Evolutionary conservation across 257 asterid species (phyloP).

Genomic region (Solanum bukasovii): DNA sequence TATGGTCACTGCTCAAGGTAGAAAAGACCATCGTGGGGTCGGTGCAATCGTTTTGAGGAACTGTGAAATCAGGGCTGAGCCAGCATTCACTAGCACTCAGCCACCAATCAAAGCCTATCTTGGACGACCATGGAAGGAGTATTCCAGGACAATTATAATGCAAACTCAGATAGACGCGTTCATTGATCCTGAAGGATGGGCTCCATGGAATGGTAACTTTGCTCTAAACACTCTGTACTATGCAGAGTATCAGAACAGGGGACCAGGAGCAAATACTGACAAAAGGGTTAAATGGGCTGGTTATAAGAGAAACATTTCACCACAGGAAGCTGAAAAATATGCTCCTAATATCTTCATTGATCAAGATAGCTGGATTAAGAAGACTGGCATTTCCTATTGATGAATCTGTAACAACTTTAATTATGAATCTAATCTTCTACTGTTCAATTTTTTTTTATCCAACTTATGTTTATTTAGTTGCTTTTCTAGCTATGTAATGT

Average conservation of each 20-base stretch:
- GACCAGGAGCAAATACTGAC: slow-evolving; percentile 39
- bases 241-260: slow-evolving; percentile 60
- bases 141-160: slow-evolving; percentile 19
- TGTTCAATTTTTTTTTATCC: too few species aligned
- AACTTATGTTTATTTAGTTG: not conserved
- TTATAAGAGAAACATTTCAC: slow-evolving; percentile 32
- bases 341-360: slow-evolving; percentile 24
- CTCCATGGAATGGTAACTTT: slow-evolving; percentile 39
- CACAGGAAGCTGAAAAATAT: slow-evolving; percentile 41
- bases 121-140: slow-evolving; percentile 51
- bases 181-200: slow-evolving; percentile 37
- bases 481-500: not conserved
- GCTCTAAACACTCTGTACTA: slow-evolving; percentile 44
- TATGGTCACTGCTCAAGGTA: slow-evolving; percentile 55
- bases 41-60: slow-evolving; percentile 24
- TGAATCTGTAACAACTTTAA: not conserved
- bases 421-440: not conserved
- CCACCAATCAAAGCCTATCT: slow-evolving; percentile 12
- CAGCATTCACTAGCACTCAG: not conserved
- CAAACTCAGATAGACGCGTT: slow-evolving; percentile 15
- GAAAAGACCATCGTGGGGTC: not conserved
- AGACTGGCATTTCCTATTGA: slow-evolving; percentile 38
- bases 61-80: slow-evolving; percentile 21
- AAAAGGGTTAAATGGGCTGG: slow-evolving; percentile 67
- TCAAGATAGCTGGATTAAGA: slow-evolving; percentile 44